Conservation (phyloP, 345 rosid genomes). For the Eucalyptus microcorys region DNA sequence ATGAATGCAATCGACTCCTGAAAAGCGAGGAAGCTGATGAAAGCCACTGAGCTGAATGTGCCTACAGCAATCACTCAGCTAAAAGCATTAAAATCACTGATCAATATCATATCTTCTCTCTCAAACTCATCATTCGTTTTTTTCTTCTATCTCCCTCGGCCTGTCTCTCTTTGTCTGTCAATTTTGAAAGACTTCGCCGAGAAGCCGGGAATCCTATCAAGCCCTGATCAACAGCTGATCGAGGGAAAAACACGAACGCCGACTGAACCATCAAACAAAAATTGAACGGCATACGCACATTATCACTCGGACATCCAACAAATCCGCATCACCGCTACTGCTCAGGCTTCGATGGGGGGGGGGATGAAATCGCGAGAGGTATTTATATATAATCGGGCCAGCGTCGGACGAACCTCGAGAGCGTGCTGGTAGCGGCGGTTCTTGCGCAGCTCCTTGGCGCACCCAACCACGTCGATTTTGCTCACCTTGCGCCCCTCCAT, state of each 20-base stretch:
- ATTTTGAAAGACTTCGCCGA: neutral
- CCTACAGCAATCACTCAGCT: neutral
- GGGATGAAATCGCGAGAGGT: neutral
- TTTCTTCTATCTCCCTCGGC: no score
- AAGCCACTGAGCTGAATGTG: neutral
- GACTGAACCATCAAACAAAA: neutral
- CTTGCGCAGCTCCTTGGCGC: constrained; percentile 46
- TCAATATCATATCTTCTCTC: neutral
- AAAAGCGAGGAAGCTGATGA: neutral
- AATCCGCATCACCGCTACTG: neutral
- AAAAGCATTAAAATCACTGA: neutral
- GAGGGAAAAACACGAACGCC: neutral
- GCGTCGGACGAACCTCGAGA: constrained; percentile 37
- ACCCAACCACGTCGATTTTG: constrained; percentile 21
- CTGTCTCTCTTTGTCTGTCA: no score
- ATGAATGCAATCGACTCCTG: neutral
- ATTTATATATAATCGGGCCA: neutral
- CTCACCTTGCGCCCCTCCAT: constrained; percentile 34
- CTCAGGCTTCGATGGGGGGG: neutral
- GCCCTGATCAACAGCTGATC: neutral
- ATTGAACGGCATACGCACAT: neutral
- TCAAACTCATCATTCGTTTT: neutral
- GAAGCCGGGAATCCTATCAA: neutral
- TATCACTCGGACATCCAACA: neutral
- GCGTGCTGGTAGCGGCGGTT: constrained; percentile 34